These are phyloP conservation scores for Verticillium klebahnii DNA, from an alignment of 2,329 filamentous ascomycete genomes.

Conservation along the genomic window DNA sequence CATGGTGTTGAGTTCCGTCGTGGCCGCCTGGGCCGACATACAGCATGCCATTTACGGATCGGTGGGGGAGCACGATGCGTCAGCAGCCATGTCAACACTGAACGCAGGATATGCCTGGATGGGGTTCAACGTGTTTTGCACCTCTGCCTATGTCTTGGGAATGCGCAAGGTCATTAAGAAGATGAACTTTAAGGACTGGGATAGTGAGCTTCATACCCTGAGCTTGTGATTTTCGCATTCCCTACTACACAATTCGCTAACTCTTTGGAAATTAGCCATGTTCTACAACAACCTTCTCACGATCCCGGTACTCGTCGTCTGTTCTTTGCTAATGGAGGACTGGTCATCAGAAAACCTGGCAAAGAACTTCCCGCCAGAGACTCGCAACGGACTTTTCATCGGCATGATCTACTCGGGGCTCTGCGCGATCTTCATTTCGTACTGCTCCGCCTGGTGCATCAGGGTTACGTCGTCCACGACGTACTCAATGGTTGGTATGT, in stretches of 20 bases:
- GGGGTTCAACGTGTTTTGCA: conserved; percentile 94
- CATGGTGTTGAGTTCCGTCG: conserved; percentile 91
- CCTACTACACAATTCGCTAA: neutral
- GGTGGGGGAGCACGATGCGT: conserved; percentile 43
- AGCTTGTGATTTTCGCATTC: neutral
- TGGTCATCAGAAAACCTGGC: conserved; percentile 83
- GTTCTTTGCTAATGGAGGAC: conserved; percentile 81
- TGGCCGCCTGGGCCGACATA: conserved; percentile 97
- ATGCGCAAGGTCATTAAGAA: conserved; percentile 99
- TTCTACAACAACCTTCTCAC: conserved; percentile 99
- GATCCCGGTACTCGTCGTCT: conserved; percentile 82
- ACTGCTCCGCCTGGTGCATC: conserved; percentile 98
- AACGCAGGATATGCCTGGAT: conserved; percentile 98
- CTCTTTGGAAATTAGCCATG: conserved; percentile 67
- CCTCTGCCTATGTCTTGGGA: conserved; percentile 79
- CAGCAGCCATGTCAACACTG: conserved; percentile 76
- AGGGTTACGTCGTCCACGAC: conserved; percentile 96
- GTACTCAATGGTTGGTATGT: conserved; percentile 95
- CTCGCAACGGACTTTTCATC: conserved; percentile 72
- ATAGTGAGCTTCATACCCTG: conserved; percentile 63
- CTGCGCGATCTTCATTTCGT: conserved; percentile 96
- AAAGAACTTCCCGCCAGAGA: conserved; percentile 82
- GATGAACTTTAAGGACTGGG: conserved; percentile 99
- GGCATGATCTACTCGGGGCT: conserved; percentile 94
- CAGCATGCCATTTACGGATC: conserved; percentile 64